Base-by-base conservation (phyloP, 331 rosid species). In the Quercus tomentella region DNA sequence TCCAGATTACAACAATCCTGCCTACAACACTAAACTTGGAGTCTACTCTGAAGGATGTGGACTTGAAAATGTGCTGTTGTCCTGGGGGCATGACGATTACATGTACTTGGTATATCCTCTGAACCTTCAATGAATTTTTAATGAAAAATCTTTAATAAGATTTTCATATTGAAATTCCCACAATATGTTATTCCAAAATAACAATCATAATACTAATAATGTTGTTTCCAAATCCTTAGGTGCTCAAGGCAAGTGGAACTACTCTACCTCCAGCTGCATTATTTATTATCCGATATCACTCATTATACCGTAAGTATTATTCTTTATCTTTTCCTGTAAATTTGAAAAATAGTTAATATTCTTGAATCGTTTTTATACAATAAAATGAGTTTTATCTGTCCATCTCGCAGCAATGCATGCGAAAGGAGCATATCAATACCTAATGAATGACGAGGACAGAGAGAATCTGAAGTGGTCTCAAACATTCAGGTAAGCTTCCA, bases 251-350 rank as follows among this genome's bases (percentile, higher is more conserved):
- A 76, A 85, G 83, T 57, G 67, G 80, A 16, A 78, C 91, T 5
- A 88, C 89, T 68, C 81, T 88, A 61, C 91, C 89, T 21, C 33
- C 78, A 3, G 86, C 86, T 68, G 87, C 86, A 30, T 58, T 85
- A 78, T 88, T 88, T 80, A 83, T 83, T 83, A 55, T 88, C 69
- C 69, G 91, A 72, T 88, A 88, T 62, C 89, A 88, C 57, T 88
- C 91, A 0, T 85, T 88, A 25, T 85, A 88, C 51, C 87, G 91
- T 88, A 4, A 67, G 90, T n/a, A 35, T 56, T 23, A 4, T 55
- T 20, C n/a, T 4, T 7, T 4, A 18, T 7, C 2, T 8, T 22
- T 35, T 8, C 45, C 15, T 26, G 18, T 18, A 22, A 10, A 45
- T 6, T 52, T 2, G 51, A 10, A n/a, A n/a, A 14, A 11, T 61